Percentiles rank a stretch among this genome's conserved stretches.
Evolutionary conservation across 1,139 yeast species (phyloP).

Genomic region (Sugiyamaella japonica): DNA sequence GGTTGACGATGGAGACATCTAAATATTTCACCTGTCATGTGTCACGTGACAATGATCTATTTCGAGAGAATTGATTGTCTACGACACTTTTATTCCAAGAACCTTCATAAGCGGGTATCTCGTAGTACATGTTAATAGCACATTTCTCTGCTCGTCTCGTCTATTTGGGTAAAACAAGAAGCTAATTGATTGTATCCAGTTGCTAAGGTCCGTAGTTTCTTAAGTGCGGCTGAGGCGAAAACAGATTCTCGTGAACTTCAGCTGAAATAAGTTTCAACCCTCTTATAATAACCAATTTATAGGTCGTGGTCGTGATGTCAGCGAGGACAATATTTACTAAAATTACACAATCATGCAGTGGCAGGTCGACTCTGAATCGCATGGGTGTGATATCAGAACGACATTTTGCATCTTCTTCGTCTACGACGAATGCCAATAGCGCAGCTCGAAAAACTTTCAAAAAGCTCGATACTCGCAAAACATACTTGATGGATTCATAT

Average conservation of each 20-base stretch:
- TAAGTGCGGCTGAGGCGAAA: constrained; percentile 8
- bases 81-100: too few relatives aligned
- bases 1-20: too few relatives aligned
- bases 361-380: background rate
- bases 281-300: too few relatives aligned
- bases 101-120: too few relatives aligned
- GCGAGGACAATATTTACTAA: background rate
- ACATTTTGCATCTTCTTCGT: background rate
- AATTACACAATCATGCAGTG: background rate
- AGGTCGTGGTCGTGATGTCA: background rate
- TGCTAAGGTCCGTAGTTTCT: background rate
- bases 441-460: constrained; percentile 25
- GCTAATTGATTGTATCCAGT: background rate
- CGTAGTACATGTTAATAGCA: too few relatives aligned
- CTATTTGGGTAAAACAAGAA: too few relatives aligned
- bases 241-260: constrained; percentile 6
- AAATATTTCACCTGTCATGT: background rate
- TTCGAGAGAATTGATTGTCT: too few relatives aligned
- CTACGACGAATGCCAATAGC: background rate
- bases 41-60: too few relatives aligned
- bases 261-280: too few relatives aligned
- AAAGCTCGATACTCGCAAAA: constrained; percentile 54
- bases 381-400: background rate
- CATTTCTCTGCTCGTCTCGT: too few relatives aligned
- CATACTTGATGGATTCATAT: constrained; percentile 78